Evolutionary conservation across 2,329 filamentous ascomycete species (phyloP), one percentile per base, ranked within the genome.

Genomic region (Aspergillus pseudonomiae): DNA sequence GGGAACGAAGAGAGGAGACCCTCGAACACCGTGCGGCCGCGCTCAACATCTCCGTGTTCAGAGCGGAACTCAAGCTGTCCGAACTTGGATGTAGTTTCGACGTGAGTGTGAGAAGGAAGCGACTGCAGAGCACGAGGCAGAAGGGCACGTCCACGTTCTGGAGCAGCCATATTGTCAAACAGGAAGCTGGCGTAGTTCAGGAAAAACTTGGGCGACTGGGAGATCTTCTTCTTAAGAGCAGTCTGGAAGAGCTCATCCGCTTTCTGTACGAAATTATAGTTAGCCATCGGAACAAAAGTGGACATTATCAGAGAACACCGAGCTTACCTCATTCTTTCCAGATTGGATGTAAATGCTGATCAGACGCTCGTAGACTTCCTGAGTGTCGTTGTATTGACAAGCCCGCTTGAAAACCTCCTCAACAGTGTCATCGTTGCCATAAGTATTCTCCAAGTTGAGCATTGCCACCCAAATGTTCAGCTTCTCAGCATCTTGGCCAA

Each of bases 331-430:
- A 72, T 89, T 84, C 82, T 96, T 97, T 72, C 89, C 89, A 32
- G 93, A 93, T 75, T 95, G 91, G 70, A 98, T 96, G 81, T 96
- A 97, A 76, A 97, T 97, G 79, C 92, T 97, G 63, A 92, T 91
- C 74, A 98, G 85, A 67, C 92, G 89, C 79, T 96, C 91, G 77
- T 96, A 90, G 67, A 98, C 90, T 74, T 96, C 92, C 69, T 94
- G 90, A 57, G 91, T 86, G 74, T 98, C 94, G 75, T 97, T 97
- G 81, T 96, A 94, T 79, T 96, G 91, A 77, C 93, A 96, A 1
- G 95, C 94, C 60, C 92, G 89, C 82, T 92, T 94, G 84, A 99
- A 98, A 9, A 93, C 88, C 34, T 92, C 89, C 21, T 97, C 92
- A 2, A 96, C 84, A 0, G 87, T 89, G 63, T 95, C 91, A 63